These are phyloP conservation scores for Backusella circina DNA, from an alignment of 192 early-diverging fungal genomes.

Conservation along the genomic window DNA sequence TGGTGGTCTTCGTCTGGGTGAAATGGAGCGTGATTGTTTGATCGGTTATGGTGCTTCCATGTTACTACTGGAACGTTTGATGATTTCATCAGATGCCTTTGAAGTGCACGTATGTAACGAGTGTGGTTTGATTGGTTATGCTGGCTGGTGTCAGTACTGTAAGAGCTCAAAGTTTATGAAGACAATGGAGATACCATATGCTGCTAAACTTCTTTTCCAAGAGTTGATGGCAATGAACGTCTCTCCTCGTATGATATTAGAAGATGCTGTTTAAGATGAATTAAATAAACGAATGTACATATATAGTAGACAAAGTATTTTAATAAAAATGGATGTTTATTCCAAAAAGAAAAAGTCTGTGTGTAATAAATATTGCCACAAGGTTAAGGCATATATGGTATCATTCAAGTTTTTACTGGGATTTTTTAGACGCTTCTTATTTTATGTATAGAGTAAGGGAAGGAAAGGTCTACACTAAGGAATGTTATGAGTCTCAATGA, in stretches of 20 bases:
- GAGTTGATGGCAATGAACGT: constrained; percentile 97
- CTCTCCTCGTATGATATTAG: constrained; percentile 38
- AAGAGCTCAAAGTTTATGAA: constrained; percentile 81
- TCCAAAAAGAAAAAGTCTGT: no score
- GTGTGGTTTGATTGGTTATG: constrained; percentile 89
- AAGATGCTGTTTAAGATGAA: constrained; percentile 27
- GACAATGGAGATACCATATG: constrained; percentile 95
- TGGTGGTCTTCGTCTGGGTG: constrained; percentile 94
- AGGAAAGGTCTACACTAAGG: no score
- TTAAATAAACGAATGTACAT: neutral
- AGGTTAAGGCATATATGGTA: no score
- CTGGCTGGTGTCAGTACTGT: constrained; percentile 92
- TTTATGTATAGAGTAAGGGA: no score
- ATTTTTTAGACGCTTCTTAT: no score
- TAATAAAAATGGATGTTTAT: neutral
- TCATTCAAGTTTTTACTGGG: no score
- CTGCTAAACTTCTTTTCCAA: constrained; percentile 97
- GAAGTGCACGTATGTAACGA: constrained; percentile 87
- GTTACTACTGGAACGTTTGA: constrained; percentile 88
- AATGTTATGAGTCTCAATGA: no score
- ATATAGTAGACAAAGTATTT: neutral
- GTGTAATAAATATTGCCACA: no score
- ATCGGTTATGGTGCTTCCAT: constrained; percentile 96
- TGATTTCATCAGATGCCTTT: constrained; percentile 92
- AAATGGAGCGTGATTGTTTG: constrained; percentile 98